Evolutionary conservation across 1,139 yeast species (phyloP).

Genomic region (Taphrina flavorubra): DNA sequence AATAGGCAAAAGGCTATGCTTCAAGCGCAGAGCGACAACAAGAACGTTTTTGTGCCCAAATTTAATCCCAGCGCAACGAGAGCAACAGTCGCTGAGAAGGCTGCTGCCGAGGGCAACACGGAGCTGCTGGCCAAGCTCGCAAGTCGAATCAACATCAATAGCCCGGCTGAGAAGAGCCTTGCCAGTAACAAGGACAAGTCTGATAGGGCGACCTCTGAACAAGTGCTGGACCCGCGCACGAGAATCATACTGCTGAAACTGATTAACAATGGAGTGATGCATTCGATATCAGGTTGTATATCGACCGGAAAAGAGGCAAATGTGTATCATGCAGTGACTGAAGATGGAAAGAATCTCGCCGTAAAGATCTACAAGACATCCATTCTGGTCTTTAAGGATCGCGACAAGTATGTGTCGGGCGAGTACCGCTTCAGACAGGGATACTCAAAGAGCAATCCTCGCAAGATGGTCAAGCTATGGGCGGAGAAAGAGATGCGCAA

Average conservation of each 20-base stretch:
- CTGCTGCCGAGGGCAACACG: conserved; percentile 39
- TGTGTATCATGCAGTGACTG: conserved; percentile 90
- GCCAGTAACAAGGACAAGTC: conserved; percentile 65
- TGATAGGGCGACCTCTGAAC: conserved; percentile 94
- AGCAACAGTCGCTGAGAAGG: conserved; percentile 30
- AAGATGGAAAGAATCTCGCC: conserved; percentile 64
- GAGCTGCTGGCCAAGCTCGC: conserved; percentile 42
- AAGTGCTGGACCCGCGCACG: conserved; percentile 94
- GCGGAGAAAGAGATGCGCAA: conserved; percentile 97
- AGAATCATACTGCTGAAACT: conserved; percentile 79
- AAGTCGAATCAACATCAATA: conserved; percentile 29
- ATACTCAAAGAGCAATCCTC: conserved; percentile 85
- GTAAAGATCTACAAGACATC: conserved; percentile 96
- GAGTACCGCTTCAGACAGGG: conserved; percentile 89
- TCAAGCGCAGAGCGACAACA: conserved; percentile 23
- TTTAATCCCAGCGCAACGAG: conserved; percentile 37
- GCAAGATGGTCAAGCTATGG: conserved; percentile 98
- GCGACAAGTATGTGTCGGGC: conserved; percentile 95
- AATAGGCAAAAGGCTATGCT: conserved; percentile 39
- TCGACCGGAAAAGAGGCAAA: conserved; percentile 98
- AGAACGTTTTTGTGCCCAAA: conserved; percentile 26
- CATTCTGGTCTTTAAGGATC: conserved; percentile 89
- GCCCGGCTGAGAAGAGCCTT: conserved; percentile 42
- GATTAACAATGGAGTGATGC: conserved; percentile 79
- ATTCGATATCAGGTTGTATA: conserved; percentile 89